Evolutionary conservation across 1,284 basidiomycete genomes (phyloP), one percentile per base, ranked within the genome.

Genomic region (Phlebopus sp.): DNA sequence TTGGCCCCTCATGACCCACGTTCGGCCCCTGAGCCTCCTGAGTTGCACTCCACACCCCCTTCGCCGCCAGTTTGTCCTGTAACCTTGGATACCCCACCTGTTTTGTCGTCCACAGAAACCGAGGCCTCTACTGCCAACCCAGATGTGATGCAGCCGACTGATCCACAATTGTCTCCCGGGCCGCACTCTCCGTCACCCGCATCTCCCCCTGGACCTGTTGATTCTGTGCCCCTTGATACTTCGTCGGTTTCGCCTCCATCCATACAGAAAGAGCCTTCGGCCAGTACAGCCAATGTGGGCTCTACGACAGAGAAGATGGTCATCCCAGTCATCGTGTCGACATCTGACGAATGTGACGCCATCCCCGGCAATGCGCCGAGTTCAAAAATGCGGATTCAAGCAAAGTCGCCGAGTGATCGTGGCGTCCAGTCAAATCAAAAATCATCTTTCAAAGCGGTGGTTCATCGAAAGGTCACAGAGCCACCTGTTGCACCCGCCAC

Each of bases 391-490:
- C 44, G 46, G 7, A 25, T 32, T 5, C 38, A 41, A 9, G 30
- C 48, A 27, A 61, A 37, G 23, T 47, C 44, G 13, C 47, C 50
- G 15, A 41, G 42, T 40, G 29, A 46, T 0, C 23, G 29, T 15
- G 45, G 45, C 14, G 3, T 38, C 14, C 49, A 23, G n/a, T 35
- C 44, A 10, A 53, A 50, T 36, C 46, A 34, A 21, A 60, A 53
- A 42, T 37, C 62, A 23, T 64, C 68, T 7, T 82, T 82, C 62
- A 71, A 64, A 39, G 76, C 79, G 15, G 73, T 81, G 10, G 79
- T 82, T 32, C 79, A 81, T 53, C 62, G 69, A 51, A 80, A 76
- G 53, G 68, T 76, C 15, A 64, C 65, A 7, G 74, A 76, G 47
- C 51, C 46, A 9, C 55, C 64, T 0, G 53, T 59, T 2, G 35